phyloP scores from a whole-genome alignment of 2,329 filamentous ascomycete species.

The Cladophialophora immunda region DNA sequence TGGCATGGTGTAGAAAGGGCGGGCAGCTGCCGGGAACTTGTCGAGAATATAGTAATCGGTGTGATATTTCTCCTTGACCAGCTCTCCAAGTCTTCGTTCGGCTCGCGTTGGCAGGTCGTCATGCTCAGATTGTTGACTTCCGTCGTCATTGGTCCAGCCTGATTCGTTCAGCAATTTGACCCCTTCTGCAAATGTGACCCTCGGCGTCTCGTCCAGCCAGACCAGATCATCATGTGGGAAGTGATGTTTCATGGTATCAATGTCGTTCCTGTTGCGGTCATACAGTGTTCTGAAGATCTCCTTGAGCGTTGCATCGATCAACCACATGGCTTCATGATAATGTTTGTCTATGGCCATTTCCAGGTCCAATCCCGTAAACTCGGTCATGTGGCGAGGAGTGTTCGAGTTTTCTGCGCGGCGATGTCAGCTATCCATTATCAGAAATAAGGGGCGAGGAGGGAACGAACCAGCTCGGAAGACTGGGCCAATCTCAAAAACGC shows the following conservation, averaged over 20 bases:
- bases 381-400: constrained; percentile 83
- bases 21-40: constrained; percentile 79
- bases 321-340: constrained; percentile 77
- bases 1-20: constrained; percentile 83
- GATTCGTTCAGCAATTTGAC: constrained; percentile 75
- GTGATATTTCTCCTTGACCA: constrained; percentile 78
- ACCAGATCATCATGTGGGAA: constrained; percentile 81
- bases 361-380: constrained; percentile 83
- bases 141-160: constrained; percentile 70
- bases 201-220: constrained; percentile 78
- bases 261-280: constrained; percentile 68
- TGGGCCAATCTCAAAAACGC: constrained; percentile 79
- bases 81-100: constrained; percentile 77
- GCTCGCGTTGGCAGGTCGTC: constrained; percentile 80
- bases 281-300: constrained; percentile 73
- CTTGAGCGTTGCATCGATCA: constrained; percentile 79
- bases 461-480: constrained; percentile 72
- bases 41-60: constrained; percentile 88
- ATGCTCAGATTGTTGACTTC: constrained; percentile 70
- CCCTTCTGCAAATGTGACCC: constrained; percentile 76
- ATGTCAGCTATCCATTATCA: neutral
- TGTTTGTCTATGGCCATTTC: constrained; percentile 82
- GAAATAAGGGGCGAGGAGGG: neutral
- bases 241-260: constrained; percentile 75
- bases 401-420: constrained; percentile 74